Evolutionary conservation across 768 basidiomycete genomes (phyloP).

Genomic region (Amanita phalloides): DNA sequence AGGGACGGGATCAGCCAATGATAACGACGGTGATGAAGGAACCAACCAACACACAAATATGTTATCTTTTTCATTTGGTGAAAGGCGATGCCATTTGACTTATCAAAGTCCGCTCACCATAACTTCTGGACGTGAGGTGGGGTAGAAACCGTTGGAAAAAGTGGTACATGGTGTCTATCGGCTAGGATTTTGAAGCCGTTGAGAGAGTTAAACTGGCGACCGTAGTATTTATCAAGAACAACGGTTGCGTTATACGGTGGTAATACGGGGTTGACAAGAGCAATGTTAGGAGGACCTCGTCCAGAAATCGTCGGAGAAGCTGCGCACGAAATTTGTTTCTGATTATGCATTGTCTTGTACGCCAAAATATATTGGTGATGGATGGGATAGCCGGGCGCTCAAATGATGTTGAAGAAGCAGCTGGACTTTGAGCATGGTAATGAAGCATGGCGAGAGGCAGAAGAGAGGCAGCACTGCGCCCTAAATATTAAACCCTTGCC

Average conservation of each 20-base stretch:
- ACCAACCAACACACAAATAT: conserved; percentile 36
- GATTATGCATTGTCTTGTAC: too few species aligned
- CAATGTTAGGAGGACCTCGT: conserved; percentile 50
- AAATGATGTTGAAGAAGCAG: too few species aligned
- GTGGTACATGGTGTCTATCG: conserved; percentile 55
- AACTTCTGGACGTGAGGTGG: conserved; percentile 23
- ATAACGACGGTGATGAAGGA: not conserved
- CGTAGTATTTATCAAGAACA: conserved; percentile 69
- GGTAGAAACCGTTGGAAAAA: not conserved
- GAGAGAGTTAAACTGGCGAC: conserved; percentile 73
- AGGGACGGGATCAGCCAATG: not conserved
- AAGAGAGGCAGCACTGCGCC: too few species aligned
- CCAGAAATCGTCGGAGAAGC: conserved; percentile 27
- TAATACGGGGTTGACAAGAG: conserved; percentile 45
- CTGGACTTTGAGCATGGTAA: too few species aligned
- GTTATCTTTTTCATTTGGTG: conserved; percentile 48
- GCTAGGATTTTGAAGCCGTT: conserved; percentile 72
- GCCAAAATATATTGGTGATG: too few species aligned
- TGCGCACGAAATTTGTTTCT: too few species aligned
- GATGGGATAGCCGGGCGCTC: too few species aligned
- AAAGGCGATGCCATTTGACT: conserved; percentile 69
- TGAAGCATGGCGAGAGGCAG: too few species aligned
- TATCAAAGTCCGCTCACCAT: conserved; percentile 67
- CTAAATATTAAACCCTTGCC: too few species aligned
- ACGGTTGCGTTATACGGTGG: conserved; percentile 59